Evolutionary conservation across 2,329 filamentous ascomycete species (phyloP).

Genomic region (Pyrenochaeta sp.): DNA sequence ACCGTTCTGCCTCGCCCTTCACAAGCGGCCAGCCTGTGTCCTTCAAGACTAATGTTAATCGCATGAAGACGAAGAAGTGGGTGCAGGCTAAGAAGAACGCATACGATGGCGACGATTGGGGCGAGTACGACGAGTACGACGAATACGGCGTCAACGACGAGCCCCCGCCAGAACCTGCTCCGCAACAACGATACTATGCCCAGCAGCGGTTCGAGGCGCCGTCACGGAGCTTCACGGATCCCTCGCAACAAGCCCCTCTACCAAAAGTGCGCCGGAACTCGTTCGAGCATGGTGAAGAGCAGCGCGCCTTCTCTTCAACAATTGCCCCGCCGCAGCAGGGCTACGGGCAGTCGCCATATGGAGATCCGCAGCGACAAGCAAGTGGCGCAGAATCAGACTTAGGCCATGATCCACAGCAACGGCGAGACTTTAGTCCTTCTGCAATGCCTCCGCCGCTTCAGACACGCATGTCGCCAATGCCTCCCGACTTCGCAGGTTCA

Average conservation of each 20-base stretch:
- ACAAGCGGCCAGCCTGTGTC: slow-evolving; percentile 56
- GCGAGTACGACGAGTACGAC: slow-evolving; percentile 67
- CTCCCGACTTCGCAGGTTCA: slow-evolving; percentile 36
- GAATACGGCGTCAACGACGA: slow-evolving; percentile 61
- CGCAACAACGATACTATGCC: slow-evolving; percentile 53
- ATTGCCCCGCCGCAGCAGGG: slow-evolving; percentile 29
- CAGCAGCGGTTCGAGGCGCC: slow-evolving; percentile 34
- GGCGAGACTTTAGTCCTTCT: slow-evolving; percentile 61
- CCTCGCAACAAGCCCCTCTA: slow-evolving; percentile 38
- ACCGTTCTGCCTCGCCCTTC: slow-evolving; percentile 36
- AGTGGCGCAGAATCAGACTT: slow-evolving; percentile 39
- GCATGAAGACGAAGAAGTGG: slow-evolving; percentile 94
- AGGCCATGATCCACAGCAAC: slow-evolving; percentile 47
- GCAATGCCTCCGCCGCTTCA: slow-evolving; percentile 60
- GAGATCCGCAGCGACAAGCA: slow-evolving; percentile 28
- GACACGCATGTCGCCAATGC: slow-evolving; percentile 51
- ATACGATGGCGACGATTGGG: slow-evolving; percentile 96
- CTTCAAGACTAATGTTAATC: slow-evolving; percentile 86
- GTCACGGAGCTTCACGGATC: slow-evolving; percentile 52
- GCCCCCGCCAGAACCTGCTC: slow-evolving; percentile 50
- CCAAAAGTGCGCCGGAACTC: slow-evolving; percentile 54
- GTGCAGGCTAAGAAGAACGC: slow-evolving; percentile 84
- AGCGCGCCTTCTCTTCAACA: slow-evolving; percentile 56
- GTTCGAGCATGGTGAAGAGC: slow-evolving; percentile 63
- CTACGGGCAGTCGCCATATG: slow-evolving; percentile 18